These are phyloP conservation scores for Conringia planisiliqua DNA, from an alignment of 345 rosid species.

Conservation along the genomic window DNA sequence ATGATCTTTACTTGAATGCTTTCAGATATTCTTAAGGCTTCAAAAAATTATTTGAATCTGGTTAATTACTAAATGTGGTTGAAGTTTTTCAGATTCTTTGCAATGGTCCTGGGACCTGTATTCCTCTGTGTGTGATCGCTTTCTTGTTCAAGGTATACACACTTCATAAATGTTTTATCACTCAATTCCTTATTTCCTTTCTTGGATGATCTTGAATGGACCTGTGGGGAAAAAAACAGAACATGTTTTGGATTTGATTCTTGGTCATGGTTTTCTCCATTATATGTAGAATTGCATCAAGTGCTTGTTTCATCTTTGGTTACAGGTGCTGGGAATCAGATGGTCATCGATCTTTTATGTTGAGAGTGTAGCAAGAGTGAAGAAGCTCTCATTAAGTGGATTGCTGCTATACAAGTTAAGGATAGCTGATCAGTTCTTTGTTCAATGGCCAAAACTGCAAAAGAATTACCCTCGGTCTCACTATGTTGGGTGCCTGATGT, in stretches of 20 bases:
- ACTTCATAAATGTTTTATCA: neutral
- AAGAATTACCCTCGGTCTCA: conserved; percentile 61
- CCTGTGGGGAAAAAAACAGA: neutral
- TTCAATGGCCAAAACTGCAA: conserved; percentile 88
- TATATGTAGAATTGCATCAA: neutral
- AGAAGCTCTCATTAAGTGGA: conserved; percentile 81
- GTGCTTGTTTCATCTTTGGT: conserved; percentile 8
- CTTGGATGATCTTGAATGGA: neutral
- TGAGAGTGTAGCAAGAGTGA: conserved; percentile 94
- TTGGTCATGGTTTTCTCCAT: neutral
- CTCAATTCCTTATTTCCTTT: neutral
- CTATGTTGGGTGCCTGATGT: conserved; percentile 87
- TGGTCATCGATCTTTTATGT: conserved; percentile 80
- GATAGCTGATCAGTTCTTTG: conserved; percentile 79
- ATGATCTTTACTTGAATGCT: conserved; percentile 20
- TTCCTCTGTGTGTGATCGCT: conserved; percentile 78
- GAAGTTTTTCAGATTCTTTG: conserved; percentile 59
- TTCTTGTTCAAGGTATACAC: conserved; percentile 67
- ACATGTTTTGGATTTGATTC: neutral
- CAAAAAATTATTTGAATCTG: neutral
- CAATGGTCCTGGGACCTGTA: conserved; percentile 96
- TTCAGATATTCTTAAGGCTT: neutral
- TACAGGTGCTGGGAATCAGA: conserved; percentile 71
- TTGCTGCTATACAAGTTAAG: conserved; percentile 69
- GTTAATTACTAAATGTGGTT: neutral